Base-by-base conservation (phyloP, 805 yeast genomes). In the Torulaspora gathmanii region DNA sequence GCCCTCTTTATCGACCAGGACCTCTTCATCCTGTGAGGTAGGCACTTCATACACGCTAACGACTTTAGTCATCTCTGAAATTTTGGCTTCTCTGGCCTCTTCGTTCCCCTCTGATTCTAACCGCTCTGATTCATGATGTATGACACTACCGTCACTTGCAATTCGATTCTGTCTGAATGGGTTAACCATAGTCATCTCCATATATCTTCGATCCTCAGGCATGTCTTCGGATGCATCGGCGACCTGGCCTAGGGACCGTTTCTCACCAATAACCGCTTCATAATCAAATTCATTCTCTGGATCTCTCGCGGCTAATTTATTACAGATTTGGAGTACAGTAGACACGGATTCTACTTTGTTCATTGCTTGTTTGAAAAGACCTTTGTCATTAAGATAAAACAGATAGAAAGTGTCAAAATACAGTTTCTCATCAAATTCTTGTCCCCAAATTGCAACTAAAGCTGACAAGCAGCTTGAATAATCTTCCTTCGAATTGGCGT, bases 171-270 rank as follows among this genome's bases (percentile, higher is more conserved):
- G 50, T 4, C 49, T 52, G 36, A 56, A 55, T 5, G 67, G 67
- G 33, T 63, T 61, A 4, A 64, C 63, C 68, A 63, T 64, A 1
- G 69, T 64, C 63, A 64, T 60, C 42, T 64, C 67, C 52, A 61
- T 47, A 25, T 46, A 56, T 29, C 40, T 55, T 34, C 50, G 54
- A 8, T 58, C 65, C 29, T 54, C 57, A 8, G 40, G 37, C 8
- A 33, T 25, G 3, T 50, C 56, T 10, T 44, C 37, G 2, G 22
- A 38, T n/a, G 40, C 49, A 5, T 30, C 39, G 9, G 22, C 44
- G 10, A 27, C 45, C 9, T 13, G 26, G 25, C n/a, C 23, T 17
- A 17, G 11, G 17, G 19, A 15, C 23, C 30, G 43, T 5, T 40
- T 40, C 11, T 23, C 17, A 15, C 46, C 37, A 11, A 48, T 40